Evolutionary conservation across 2,329 filamentous ascomycete genomes (phyloP).

Genomic region (Neobulgaria alba): DNA sequence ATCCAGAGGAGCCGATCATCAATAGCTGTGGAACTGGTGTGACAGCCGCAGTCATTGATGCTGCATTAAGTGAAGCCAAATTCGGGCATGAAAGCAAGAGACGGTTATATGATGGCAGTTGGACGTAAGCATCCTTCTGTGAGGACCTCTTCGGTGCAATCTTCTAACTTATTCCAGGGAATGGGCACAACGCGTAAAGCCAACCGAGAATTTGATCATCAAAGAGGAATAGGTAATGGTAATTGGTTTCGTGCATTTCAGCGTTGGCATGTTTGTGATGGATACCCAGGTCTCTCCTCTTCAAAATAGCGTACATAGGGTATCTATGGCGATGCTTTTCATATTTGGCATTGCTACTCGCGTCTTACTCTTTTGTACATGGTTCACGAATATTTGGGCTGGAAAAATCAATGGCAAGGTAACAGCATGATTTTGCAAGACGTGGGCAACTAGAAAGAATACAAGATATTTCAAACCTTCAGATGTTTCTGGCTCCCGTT

Average conservation of each 20-base stretch:
- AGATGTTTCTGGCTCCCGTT: too few species aligned
- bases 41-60: conserved; percentile 84
- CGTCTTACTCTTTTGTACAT: too few species aligned
- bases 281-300: conserved; percentile 10
- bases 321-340: too few species aligned
- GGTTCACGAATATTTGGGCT: too few species aligned
- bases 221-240: conserved; percentile 32
- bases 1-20: conserved; percentile 73
- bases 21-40: conserved; percentile 90
- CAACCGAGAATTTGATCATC: conserved; percentile 52
- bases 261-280: conserved; percentile 7
- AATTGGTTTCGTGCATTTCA: conserved; percentile 5
- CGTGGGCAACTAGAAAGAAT: too few species aligned
- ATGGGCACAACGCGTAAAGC: conserved; percentile 58
- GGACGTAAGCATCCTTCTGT: conserved; percentile 67
- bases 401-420: too few species aligned
- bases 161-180: conserved; percentile 36
- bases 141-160: background rate
- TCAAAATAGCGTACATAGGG: conserved; percentile 6
- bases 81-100: conserved; percentile 60
- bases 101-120: conserved; percentile 89
- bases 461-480: too few species aligned
- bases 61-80: conserved; percentile 71
- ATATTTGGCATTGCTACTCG: too few species aligned
- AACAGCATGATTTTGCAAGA: too few species aligned